phyloP scores from a whole-genome alignment of 2,329 filamentous ascomycete species.

The Grosmannia serpens region DNA sequence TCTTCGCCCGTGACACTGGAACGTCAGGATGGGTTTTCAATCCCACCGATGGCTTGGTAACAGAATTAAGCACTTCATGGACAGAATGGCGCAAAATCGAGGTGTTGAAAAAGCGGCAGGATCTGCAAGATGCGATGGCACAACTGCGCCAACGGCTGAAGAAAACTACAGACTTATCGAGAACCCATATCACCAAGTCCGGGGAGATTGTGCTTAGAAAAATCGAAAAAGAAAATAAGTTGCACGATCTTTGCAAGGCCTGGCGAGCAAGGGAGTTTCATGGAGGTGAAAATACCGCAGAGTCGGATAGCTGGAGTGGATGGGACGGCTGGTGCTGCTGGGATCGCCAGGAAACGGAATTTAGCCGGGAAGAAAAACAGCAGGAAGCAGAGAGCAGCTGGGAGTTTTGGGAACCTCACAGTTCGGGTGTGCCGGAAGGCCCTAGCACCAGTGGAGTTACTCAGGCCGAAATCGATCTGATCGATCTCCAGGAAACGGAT shows the following conservation, averaged over 20 bases:
- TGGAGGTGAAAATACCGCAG: not conserved
- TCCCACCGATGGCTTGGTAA: not conserved
- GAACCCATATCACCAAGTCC: not conserved
- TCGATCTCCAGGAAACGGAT: not conserved
- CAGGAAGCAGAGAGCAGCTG: not conserved
- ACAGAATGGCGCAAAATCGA: not conserved
- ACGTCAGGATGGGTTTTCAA: no score
- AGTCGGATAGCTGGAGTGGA: not conserved
- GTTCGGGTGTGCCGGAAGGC: not conserved
- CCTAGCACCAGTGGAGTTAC: not conserved
- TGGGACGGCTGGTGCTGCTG: constrained; percentile 10
- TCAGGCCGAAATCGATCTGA: not conserved
- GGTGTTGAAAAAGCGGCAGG: not conserved
- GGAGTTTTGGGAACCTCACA: not conserved
- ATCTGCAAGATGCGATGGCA: not conserved
- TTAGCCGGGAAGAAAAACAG: not conserved
- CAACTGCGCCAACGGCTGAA: not conserved
- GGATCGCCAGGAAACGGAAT: not conserved
- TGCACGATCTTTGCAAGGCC: constrained; percentile 1
- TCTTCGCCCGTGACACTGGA: not conserved
- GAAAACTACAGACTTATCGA: not conserved
- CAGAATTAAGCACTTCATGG: not conserved
- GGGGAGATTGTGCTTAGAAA: not conserved
- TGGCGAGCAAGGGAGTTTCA: constrained; percentile 7
- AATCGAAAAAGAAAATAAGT: not conserved